Conservation (phyloP, 768 basidiomycete genomes). For the Amanita fuliginea region DNA sequence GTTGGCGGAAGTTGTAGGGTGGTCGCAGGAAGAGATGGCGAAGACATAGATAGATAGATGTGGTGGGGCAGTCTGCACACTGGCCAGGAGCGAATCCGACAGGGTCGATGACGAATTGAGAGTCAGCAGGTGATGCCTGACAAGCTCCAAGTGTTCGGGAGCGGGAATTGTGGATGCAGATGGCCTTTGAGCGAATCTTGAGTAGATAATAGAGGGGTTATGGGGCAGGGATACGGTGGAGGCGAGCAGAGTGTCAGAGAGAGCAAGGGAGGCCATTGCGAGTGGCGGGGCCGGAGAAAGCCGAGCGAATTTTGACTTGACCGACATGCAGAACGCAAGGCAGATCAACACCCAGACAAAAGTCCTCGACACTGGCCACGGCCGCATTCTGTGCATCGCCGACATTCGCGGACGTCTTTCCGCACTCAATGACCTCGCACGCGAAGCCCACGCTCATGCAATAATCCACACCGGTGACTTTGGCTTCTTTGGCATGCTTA, state of each 20-base stretch:
- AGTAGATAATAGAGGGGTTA: constrained; percentile 38
- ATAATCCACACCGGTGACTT: constrained; percentile 98
- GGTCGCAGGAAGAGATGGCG: constrained; percentile 27
- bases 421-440: constrained; percentile 81
- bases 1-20: constrained; percentile 17
- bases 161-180: constrained; percentile 12
- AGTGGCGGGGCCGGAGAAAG: constrained; percentile 10
- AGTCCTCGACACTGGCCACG: constrained; percentile 68
- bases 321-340: constrained; percentile 37
- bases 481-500: constrained; percentile 81
- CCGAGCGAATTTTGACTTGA: constrained; percentile 9
- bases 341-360: constrained; percentile 68
- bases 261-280: constrained; percentile 9
- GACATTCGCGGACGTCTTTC: constrained; percentile 87
- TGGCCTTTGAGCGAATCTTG: constrained; percentile 26
- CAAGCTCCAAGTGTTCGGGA: constrained; percentile 41
- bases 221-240: constrained; percentile 31
- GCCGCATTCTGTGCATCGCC: constrained; percentile 88
- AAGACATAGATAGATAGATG: constrained; percentile 46
- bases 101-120: constrained; percentile 27
- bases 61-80: constrained; percentile 33
- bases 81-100: constrained; percentile 38
- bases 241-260: constrained; percentile 13
- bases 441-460: constrained; percentile 81
- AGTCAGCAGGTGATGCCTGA: constrained; percentile 36